These are phyloP conservation scores for Pseudofabraea citricarpa DNA, from an alignment of 2,329 filamentous ascomycete species.

Conservation along the genomic window DNA sequence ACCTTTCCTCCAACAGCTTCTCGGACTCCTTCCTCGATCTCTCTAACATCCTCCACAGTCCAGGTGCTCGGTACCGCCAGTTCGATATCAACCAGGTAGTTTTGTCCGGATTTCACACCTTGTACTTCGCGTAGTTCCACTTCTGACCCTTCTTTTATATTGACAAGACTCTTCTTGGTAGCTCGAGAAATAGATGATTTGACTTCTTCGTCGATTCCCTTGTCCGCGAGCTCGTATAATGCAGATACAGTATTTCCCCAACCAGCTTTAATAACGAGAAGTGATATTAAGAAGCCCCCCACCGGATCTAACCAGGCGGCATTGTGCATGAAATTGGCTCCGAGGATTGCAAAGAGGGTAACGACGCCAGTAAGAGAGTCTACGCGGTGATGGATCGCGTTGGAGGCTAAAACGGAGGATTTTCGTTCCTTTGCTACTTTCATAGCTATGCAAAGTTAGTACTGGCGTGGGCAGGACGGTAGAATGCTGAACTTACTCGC, in stretches of 20 bases:
- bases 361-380: slow-evolving; percentile 95
- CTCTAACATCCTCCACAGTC: slow-evolving; percentile 66
- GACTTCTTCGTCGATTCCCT: slow-evolving; percentile 80
- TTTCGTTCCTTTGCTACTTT: slow-evolving; percentile 92
- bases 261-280: slow-evolving; percentile 89
- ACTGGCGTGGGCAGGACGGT: neutral
- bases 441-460: slow-evolving; percentile 59
- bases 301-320: slow-evolving; percentile 93
- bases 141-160: slow-evolving; percentile 47
- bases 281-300: slow-evolving; percentile 84
- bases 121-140: slow-evolving; percentile 74
- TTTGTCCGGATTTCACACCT: slow-evolving; percentile 93
- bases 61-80: slow-evolving; percentile 72
- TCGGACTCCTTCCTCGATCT: slow-evolving; percentile 70
- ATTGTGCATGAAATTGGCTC: slow-evolving; percentile 79
- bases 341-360: slow-evolving; percentile 81
- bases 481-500: slow-evolving; percentile 76
- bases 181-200: slow-evolving; percentile 67
- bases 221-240: slow-evolving; percentile 85
- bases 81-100: slow-evolving; percentile 89
- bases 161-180: slow-evolving; percentile 52
- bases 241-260: slow-evolving; percentile 79
- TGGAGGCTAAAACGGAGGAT: slow-evolving; percentile 91
- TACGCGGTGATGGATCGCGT: slow-evolving; percentile 92
- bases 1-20: slow-evolving; percentile 70